Base-by-base conservation (phyloP, 169 alveolate species). In the Cryptosporidium sp. region DNA sequence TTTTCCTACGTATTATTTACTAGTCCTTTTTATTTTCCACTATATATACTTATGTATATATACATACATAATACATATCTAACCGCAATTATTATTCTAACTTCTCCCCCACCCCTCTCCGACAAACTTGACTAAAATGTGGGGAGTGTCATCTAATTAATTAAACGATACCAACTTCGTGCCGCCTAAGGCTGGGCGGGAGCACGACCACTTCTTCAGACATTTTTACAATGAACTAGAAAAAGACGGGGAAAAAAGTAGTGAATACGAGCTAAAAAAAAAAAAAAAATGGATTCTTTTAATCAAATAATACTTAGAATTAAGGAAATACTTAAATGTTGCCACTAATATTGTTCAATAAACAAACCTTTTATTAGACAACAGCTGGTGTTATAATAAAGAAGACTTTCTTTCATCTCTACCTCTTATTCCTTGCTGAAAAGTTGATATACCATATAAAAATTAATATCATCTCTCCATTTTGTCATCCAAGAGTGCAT, bases 1-100 rank as follows among this genome's bases (percentile, higher is more conserved):
- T 65, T 29, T 14, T n/a, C 0, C 71, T 65, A 65, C 71, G 71
- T 65, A 65, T 35, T 65, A n/a, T 65, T 65, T 65, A 65, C 71
- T 29, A 65, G 48, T 65, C 71, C 26, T n/a, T 26, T 12, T 21
- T 65, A 65, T 55, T 65, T 33, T 33, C 51, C 71, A 65, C 71
- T 65, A 65, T 65, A 7, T 29, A 31, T 35, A 18, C 8, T 41
- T 41, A 41, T 41, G 9, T 41, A 8, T 41, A 7, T 41, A 41
- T 41, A 41, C 9, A 1, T 6, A 39, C 8, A 39, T 33, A 8
- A 41, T 33, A 18, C 31, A 48, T 48, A 48, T 65, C 50, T 65
- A 33, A n/a, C 71, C 71, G 71, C 71, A 65, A 33, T 31, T 31
- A 33, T 29, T 51, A 65, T n/a, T 65, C 26, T 65, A 55, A 8